Evolutionary conservation across 1,139 yeast genomes (phyloP).

Genomic region (Ashbya aceris): DNA sequence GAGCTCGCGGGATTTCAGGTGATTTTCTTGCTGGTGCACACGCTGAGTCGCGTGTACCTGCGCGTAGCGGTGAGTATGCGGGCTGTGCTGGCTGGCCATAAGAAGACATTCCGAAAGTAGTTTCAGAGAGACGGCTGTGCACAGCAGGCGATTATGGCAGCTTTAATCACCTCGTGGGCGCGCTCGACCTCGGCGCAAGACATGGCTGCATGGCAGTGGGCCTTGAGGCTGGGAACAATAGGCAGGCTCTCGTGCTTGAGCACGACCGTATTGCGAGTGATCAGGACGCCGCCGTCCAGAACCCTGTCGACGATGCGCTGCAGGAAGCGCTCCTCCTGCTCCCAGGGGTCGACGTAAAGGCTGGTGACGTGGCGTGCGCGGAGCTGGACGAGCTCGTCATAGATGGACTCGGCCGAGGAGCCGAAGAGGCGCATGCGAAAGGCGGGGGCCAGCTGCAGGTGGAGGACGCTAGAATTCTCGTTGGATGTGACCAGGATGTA

Average conservation of each 20-base stretch:
- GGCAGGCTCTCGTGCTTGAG: conserved; percentile 72
- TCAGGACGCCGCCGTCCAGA: conserved; percentile 46
- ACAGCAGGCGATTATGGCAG: too few relatives aligned
- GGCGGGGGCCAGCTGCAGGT: conserved; percentile 43
- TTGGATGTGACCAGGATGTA: conserved; percentile 48
- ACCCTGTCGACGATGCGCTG: conserved; percentile 54
- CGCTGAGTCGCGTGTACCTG: too few relatives aligned
- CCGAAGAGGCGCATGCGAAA: conserved; percentile 26
- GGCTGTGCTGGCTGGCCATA: too few relatives aligned
- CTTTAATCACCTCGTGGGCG: too few relatives aligned
- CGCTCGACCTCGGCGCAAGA: too few relatives aligned
- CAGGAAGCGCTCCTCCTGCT: conserved; percentile 51
- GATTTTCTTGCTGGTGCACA: too few relatives aligned
- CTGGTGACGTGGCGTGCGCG: conserved; percentile 27
- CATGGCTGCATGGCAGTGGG: conserved; percentile 46
- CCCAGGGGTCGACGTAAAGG: conserved; percentile 36
- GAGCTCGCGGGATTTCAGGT: too few relatives aligned
- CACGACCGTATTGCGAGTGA: conserved; percentile 62
- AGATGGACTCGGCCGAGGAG: conserved; percentile 24
- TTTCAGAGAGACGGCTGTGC: too few relatives aligned
- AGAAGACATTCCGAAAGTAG: too few relatives aligned
- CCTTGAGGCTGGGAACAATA: conserved; percentile 59
- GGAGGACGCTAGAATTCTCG: conserved; percentile 57
- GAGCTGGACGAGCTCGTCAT: conserved; percentile 19
- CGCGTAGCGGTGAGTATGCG: too few relatives aligned